These are phyloP conservation scores for Rhynchosporium secalis DNA, from an alignment of 2,329 filamentous ascomycete genomes.

Conservation along the genomic window DNA sequence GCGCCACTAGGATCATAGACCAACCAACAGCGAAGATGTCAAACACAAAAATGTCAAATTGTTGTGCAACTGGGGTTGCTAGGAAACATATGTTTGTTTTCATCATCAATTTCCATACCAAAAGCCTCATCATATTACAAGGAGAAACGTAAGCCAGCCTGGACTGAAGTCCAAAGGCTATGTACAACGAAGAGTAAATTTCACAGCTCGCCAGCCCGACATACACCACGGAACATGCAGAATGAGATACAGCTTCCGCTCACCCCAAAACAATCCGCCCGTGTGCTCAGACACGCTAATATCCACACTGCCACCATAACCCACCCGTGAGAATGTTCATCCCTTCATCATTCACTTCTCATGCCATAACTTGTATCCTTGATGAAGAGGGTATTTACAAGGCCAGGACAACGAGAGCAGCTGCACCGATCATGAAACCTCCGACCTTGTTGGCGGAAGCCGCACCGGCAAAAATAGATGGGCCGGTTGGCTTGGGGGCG, in stretches of 20 bases:
- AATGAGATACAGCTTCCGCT: not conserved
- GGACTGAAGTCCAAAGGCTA: not conserved
- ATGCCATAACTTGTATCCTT: not conserved
- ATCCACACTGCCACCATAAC: not conserved
- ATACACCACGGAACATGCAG: not conserved
- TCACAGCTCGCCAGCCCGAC: not conserved
- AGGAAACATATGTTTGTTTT: not conserved
- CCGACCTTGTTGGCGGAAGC: conserved; percentile 21
- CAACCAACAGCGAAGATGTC: not conserved
- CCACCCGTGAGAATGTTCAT: not conserved
- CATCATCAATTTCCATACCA: not conserved
- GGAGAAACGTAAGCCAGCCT: not conserved
- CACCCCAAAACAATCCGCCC: not conserved
- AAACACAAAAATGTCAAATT: not conserved
- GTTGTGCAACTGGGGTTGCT: not conserved
- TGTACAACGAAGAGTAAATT: conserved; percentile 1
- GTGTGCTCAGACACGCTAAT: not conserved
- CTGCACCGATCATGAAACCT: conserved; percentile 15
- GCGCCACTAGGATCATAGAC: too few relatives aligned
- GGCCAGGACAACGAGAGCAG: conserved; percentile 9
- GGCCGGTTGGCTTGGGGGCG: not conserved
- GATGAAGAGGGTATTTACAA: not conserved
- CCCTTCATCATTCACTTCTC: not conserved
- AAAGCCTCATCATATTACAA: not conserved
- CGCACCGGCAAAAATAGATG: conserved; percentile 15